A percentile compares a stretch with the other conserved stretches of the same genome.
phyloP scores from a whole-genome alignment of 2,329 filamentous ascomycete genomes.

The Sclerotinia nivalis region DNA sequence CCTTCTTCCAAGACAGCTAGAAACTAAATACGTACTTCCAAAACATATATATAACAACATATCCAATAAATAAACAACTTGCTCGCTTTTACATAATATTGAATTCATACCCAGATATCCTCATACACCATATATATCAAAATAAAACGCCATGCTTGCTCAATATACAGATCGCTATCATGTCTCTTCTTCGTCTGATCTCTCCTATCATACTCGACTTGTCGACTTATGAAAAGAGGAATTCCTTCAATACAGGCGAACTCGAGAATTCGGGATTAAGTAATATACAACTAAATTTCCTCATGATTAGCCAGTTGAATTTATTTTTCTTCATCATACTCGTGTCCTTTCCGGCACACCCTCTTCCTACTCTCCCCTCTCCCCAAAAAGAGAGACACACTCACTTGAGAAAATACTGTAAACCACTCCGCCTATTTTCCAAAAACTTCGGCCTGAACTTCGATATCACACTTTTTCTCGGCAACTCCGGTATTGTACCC shows the following conservation, averaged over 20 bases:
- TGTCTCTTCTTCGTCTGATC: background rate
- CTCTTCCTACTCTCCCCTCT: too few species aligned
- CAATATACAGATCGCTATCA: background rate
- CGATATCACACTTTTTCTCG: conserved; percentile 88
- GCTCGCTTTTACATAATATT: background rate
- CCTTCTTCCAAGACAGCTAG: background rate
- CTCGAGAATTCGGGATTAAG: conserved; percentile 92
- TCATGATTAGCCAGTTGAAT: conserved; percentile 22
- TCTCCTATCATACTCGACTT: background rate
- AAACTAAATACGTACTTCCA: background rate
- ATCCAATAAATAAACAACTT: too few species aligned
- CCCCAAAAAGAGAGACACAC: conserved; percentile 42
- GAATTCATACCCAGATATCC: background rate
- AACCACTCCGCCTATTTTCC: conserved; percentile 75
- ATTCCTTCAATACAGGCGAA: conserved; percentile 88
- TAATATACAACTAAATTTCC: conserved; percentile 70
- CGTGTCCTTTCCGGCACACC: too few species aligned
- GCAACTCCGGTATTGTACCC: conserved; percentile 83
- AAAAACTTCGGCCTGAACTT: conserved; percentile 83
- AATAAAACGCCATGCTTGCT: background rate
- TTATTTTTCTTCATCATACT: too few species aligned
- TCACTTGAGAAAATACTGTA: conserved; percentile 93
- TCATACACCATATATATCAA: background rate
- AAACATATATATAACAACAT: background rate
- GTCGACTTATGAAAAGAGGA: conserved; percentile 52